These are phyloP conservation scores for Haberlea rhodopensis DNA, from an alignment of 257 asterid genomes.

Conservation along the genomic window DNA sequence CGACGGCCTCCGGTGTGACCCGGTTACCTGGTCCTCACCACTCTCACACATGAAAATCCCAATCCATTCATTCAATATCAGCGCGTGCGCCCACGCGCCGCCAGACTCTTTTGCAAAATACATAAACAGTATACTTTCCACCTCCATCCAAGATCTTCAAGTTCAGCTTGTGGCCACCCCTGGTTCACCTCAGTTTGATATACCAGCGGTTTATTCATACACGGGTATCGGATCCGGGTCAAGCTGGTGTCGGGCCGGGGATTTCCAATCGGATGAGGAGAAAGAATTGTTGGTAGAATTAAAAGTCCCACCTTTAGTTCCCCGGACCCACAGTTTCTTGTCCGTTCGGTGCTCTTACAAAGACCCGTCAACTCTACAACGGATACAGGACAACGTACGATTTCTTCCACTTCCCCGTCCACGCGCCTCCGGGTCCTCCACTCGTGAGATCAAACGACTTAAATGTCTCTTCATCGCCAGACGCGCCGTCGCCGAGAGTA, in stretches of 20 bases:
- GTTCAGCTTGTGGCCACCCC: slow-evolving; percentile 48
- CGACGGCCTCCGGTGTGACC: slow-evolving; percentile 46
- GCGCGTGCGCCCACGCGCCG: slow-evolving; percentile 45
- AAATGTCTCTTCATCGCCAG: slow-evolving; percentile 63
- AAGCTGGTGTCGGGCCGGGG: slow-evolving; percentile 59
- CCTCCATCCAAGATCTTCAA: slow-evolving; percentile 55
- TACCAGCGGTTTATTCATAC: slow-evolving; percentile 61
- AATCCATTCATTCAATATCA: slow-evolving; percentile 52
- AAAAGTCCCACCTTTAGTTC: slow-evolving; percentile 63
- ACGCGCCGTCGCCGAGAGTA: slow-evolving; percentile 84
- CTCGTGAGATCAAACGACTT: slow-evolving; percentile 55
- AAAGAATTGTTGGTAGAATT: slow-evolving; percentile 75
- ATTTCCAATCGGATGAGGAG: slow-evolving; percentile 71
- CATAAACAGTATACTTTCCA: slow-evolving; percentile 47
- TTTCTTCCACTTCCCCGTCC: slow-evolving; percentile 65
- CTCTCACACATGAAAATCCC: slow-evolving; percentile 56
- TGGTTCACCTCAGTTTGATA: slow-evolving; percentile 63
- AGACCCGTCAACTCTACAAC: slow-evolving; percentile 85
- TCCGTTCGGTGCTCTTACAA: slow-evolving; percentile 75
- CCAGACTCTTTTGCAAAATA: slow-evolving; percentile 37
- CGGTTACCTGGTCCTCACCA: slow-evolving; percentile 57
- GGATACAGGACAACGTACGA: slow-evolving; percentile 58
- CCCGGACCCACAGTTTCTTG: slow-evolving; percentile 74
- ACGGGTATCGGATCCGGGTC: slow-evolving; percentile 74
- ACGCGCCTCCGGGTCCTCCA: slow-evolving; percentile 68